A percentile compares a stretch with the other conserved stretches of the same genome.
Conservation (phyloP, 2,329 filamentous ascomycete species). For the Pestalotiopsis sp. region DNA sequence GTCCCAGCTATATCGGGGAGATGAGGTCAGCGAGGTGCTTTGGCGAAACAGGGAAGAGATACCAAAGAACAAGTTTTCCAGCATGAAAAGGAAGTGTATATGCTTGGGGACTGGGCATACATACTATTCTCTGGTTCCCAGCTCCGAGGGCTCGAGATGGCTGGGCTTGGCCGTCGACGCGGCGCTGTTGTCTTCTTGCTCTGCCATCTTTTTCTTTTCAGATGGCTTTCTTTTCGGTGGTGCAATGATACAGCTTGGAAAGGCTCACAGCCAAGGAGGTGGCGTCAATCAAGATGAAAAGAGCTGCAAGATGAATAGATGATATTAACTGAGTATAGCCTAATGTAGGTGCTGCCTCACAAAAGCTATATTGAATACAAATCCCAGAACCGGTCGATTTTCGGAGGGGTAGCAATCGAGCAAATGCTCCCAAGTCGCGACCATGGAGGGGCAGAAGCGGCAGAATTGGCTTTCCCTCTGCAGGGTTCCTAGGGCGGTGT, state of each 20-base stretch:
- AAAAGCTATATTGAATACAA: background rate
- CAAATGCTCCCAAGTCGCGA: background rate
- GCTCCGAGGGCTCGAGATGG: constrained; percentile 73
- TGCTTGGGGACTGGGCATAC: constrained; percentile 31
- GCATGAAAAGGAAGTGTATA: background rate
- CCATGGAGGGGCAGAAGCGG: constrained; percentile 16
- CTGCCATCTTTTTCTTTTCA: background rate
- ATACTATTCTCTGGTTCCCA: constrained; percentile 92
- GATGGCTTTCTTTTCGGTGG: no score
- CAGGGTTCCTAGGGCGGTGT: constrained; percentile 9
- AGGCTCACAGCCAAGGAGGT: no score
- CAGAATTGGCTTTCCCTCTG: constrained; percentile 12
- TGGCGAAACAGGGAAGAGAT: background rate
- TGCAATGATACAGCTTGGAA: no score
- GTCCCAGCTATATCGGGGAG: constrained; percentile 66
- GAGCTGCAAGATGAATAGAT: no score
- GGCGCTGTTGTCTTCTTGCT: background rate
- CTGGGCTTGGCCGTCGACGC: constrained; percentile 45
- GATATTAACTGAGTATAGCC: no score
- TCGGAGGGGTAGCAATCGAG: background rate
- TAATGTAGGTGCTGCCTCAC: no score
- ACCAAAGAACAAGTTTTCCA: background rate
- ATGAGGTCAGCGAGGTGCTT: background rate
- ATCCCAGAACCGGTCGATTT: background rate
- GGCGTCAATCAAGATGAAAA: no score